These are phyloP conservation scores for Colletotrichum sp. DNA, from an alignment of 2,329 filamentous ascomycete species.

Conservation along the genomic window DNA sequence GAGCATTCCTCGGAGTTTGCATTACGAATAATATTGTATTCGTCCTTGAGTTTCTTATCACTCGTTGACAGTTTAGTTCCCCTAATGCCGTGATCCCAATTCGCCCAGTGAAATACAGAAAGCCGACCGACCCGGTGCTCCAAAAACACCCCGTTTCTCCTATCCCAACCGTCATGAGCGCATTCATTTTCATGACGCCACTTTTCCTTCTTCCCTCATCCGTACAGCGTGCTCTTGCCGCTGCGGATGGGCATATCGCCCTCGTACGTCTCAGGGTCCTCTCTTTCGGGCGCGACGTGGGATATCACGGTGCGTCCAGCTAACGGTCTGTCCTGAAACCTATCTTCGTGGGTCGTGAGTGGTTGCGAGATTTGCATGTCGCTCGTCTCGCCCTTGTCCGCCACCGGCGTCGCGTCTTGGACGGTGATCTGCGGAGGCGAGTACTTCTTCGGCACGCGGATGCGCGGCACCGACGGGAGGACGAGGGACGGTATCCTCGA, in stretches of 20 bases:
- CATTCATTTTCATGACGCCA: neutral
- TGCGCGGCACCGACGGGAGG: constrained; percentile 42
- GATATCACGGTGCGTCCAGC: constrained; percentile 14
- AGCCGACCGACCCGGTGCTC: neutral
- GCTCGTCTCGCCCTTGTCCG: constrained; percentile 22
- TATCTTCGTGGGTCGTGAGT: constrained; percentile 24
- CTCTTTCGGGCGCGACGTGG: neutral
- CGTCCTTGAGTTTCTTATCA: neutral
- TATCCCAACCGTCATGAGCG: neutral
- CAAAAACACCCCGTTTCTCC: no score
- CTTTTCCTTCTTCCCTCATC: constrained; percentile 18
- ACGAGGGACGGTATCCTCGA: constrained; percentile 34
- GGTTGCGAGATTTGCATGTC: constrained; percentile 36
- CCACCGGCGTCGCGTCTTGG: constrained; percentile 31
- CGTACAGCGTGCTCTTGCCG: constrained; percentile 40
- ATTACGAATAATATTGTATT: constrained; percentile 21
- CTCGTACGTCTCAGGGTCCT: constrained; percentile 14
- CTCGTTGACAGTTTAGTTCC: neutral
- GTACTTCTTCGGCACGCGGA: constrained; percentile 47
- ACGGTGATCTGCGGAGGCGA: constrained; percentile 40
- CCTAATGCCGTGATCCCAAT: neutral
- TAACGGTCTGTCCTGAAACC: constrained; percentile 30
- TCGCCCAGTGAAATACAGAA: neutral
- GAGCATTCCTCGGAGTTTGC: neutral
- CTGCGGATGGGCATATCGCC: constrained; percentile 37